Evolutionary conservation across 352 stramenopile species (phyloP).

Genomic region (Phytophthora sp.): DNA sequence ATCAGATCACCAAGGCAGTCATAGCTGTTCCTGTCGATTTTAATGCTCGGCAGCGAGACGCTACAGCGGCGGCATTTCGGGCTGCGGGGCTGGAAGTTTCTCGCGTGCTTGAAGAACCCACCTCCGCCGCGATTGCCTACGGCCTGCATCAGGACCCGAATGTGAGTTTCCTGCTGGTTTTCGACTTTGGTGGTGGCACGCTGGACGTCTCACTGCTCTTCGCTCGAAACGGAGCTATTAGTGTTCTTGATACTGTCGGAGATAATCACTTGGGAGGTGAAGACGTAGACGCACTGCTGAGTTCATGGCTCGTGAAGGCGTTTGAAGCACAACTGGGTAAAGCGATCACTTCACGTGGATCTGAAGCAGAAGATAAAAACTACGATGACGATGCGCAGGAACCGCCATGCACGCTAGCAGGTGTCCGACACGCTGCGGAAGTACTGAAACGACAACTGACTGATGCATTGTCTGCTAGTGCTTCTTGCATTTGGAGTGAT

Average conservation of each 20-base stretch:
- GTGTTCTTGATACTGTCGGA: constrained; percentile 95
- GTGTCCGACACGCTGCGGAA: constrained; percentile 62
- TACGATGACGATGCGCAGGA: constrained; percentile 27
- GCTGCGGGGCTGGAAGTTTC: constrained; percentile 51
- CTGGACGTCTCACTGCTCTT: constrained; percentile 94
- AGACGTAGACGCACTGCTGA: constrained; percentile 93
- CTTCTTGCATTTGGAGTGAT: constrained; percentile 39
- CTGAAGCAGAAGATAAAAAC: constrained; percentile 20
- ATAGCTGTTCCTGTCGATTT: constrained; percentile 72
- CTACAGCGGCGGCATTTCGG: constrained; percentile 52
- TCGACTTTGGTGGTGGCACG: constrained; percentile 95
- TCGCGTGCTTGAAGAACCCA: constrained; percentile 89
- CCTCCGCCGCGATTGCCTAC: constrained; percentile 95
- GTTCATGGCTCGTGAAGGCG: constrained; percentile 86
- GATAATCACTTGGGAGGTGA: constrained; percentile 87
- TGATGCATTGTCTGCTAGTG: constrained; percentile 21
- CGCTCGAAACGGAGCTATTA: constrained; percentile 95
- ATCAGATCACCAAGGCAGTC: constrained; percentile 72
- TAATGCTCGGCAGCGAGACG: constrained; percentile 45
- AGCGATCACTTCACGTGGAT: constrained; percentile 35
- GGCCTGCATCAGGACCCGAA: constrained; percentile 91
- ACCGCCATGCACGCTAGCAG: constrained; percentile 58
- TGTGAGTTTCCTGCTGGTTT: constrained; percentile 96
- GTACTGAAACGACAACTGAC: constrained; percentile 62
- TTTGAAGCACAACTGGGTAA: constrained; percentile 61